Conservation (phyloP, 208 protist species). For the Crithidia sp. region DNA sequence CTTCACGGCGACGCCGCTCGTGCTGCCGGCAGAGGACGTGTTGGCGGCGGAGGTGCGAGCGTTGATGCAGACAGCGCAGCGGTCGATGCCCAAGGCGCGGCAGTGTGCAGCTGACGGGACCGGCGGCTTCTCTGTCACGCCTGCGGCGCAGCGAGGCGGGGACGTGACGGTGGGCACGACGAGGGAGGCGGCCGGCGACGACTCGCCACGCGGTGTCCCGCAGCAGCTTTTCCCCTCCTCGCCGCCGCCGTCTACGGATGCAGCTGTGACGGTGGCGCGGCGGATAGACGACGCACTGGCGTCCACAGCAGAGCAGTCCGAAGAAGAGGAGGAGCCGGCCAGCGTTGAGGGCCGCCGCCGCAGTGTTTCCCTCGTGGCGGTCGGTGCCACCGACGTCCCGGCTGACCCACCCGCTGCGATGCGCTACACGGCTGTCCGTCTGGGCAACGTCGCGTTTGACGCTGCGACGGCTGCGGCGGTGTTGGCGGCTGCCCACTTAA, state of each 20-base stretch:
- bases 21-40: constrained; percentile 54
- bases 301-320: background rate
- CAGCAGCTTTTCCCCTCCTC: constrained; percentile 38
- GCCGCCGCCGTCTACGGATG: background rate
- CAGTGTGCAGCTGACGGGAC: background rate
- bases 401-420: constrained; percentile 14
- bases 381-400: background rate
- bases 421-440: constrained; percentile 23
- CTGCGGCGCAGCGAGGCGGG: background rate
- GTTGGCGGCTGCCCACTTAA: background rate
- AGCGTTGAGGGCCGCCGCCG: background rate
- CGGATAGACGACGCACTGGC: background rate
- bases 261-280: background rate
- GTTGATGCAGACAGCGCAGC: constrained; percentile 46
- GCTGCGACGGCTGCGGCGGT: background rate
- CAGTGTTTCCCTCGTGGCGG: constrained; percentile 21
- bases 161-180: background rate
- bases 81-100: constrained; percentile 30
- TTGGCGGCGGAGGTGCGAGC: constrained; percentile 49
- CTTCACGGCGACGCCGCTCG: constrained; percentile 57
- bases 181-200: background rate
- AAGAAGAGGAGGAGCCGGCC: background rate
- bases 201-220: constrained; percentile 21
- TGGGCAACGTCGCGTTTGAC: constrained; percentile 32
- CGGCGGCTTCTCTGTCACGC: background rate